phyloP scores from a whole-genome alignment of 495 filamentous ascomycete genomes.

The Penicillium paradoxum region DNA sequence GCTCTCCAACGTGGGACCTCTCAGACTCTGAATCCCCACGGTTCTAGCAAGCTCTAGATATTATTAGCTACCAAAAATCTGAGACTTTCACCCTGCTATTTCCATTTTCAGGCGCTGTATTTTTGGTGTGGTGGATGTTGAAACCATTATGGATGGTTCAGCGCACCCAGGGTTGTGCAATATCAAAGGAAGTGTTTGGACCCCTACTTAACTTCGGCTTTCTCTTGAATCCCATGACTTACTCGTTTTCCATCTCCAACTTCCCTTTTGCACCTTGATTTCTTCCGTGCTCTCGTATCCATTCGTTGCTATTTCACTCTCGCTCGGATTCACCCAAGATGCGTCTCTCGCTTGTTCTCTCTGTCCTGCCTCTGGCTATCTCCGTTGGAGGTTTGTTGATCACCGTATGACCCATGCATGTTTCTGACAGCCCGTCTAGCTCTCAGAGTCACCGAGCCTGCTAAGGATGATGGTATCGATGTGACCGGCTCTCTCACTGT shows the following conservation, averaged over 20 bases:
- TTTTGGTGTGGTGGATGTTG: neutral
- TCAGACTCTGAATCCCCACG: neutral
- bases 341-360: constrained; percentile 22
- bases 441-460: constrained; percentile 30
- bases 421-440: constrained; percentile 17
- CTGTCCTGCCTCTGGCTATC: constrained; percentile 22
- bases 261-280: neutral
- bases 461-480: constrained; percentile 26
- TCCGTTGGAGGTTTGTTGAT: constrained; percentile 19
- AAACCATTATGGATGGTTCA: neutral
- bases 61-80: constrained; percentile 12
- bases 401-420: neutral
- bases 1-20: neutral
- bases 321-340: constrained; percentile 13
- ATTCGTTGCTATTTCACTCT: constrained; percentile 1
- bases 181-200: neutral
- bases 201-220: neutral
- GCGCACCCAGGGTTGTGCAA: neutral
- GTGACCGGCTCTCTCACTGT: constrained; percentile 27
- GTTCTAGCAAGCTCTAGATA: constrained; percentile 9
- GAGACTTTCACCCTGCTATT: neutral
- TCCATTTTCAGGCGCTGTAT: constrained; percentile 2
- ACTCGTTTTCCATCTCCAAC: neutral
- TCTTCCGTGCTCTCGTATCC: neutral
- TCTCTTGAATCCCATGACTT: neutral